phyloP scores from a whole-genome alignment of 345 rosid species.

The Brassica rapa region DNA sequence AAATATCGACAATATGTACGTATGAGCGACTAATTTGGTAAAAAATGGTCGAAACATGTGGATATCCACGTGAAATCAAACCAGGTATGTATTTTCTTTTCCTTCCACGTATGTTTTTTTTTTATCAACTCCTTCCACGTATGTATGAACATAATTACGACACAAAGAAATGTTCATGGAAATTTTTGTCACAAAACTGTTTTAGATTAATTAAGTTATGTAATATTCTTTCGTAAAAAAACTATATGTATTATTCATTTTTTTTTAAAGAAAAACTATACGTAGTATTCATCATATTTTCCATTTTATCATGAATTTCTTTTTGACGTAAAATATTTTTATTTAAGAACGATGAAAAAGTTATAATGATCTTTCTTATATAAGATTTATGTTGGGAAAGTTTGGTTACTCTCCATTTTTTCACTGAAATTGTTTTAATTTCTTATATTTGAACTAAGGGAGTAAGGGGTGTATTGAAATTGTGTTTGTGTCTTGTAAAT shows the following conservation, averaged over 20 bases:
- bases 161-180: neutral
- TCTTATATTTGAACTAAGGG: neutral
- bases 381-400: neutral
- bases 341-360: neutral
- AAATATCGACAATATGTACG: constrained; percentile 22
- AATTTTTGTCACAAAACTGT: constrained; percentile 4
- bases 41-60: constrained; percentile 35
- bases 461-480: neutral
- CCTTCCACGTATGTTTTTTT: neutral
- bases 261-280: neutral
- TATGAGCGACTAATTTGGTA: neutral
- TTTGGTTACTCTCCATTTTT: neutral
- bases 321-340: neutral
- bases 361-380: neutral
- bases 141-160: neutral
- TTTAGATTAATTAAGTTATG: neutral
- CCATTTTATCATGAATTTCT: neutral
- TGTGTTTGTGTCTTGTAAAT: neutral
- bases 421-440: neutral
- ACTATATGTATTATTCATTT: neutral
- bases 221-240: neutral
- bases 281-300: neutral
- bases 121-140: neutral
- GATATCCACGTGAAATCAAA: constrained; percentile 30
- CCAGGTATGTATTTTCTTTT: neutral